A percentile compares a stretch with the other conserved stretches of the same genome.
Conservation (phyloP, 768 basidiomycete species). For the Russula sp. region DNA sequence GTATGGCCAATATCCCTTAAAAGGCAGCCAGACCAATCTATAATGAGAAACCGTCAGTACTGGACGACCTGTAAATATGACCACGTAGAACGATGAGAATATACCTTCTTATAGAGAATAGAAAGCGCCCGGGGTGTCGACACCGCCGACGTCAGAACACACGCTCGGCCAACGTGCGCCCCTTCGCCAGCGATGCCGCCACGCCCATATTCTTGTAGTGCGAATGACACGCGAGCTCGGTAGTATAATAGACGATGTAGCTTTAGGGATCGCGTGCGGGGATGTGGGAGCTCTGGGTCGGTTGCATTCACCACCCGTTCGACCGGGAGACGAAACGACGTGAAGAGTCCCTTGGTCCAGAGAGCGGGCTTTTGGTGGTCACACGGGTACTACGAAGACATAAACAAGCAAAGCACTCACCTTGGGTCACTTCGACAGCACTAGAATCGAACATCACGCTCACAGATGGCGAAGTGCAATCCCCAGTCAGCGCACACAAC, state of each 20-base stretch:
- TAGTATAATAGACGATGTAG: neutral
- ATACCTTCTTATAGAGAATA: neutral
- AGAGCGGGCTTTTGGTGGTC: too few species aligned
- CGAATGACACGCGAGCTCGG: neutral
- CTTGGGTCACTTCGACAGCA: neutral
- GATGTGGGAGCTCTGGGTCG: too few species aligned
- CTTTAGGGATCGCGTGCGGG: neutral
- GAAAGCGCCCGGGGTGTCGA: neutral
- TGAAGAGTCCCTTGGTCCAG: too few species aligned
- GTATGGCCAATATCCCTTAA: neutral
- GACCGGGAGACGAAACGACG: too few species aligned
- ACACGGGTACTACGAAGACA: too few species aligned
- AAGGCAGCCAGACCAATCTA: neutral
- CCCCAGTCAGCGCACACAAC: neutral
- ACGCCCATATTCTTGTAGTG: neutral
- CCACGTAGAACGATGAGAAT: neutral
- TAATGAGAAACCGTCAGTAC: neutral
- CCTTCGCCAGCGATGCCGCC: neutral
- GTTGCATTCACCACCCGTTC: too few species aligned
- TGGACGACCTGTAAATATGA: neutral
- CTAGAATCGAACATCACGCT: neutral
- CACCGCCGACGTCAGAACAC: neutral
- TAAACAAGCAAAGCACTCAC: neutral
- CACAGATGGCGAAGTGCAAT: neutral
- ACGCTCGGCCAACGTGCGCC: constrained; percentile 2